Evolutionary conservation across 495 filamentous ascomycete genomes (phyloP), one percentile per base, ranked within the genome.

Genomic region (Tuber magnatum): DNA sequence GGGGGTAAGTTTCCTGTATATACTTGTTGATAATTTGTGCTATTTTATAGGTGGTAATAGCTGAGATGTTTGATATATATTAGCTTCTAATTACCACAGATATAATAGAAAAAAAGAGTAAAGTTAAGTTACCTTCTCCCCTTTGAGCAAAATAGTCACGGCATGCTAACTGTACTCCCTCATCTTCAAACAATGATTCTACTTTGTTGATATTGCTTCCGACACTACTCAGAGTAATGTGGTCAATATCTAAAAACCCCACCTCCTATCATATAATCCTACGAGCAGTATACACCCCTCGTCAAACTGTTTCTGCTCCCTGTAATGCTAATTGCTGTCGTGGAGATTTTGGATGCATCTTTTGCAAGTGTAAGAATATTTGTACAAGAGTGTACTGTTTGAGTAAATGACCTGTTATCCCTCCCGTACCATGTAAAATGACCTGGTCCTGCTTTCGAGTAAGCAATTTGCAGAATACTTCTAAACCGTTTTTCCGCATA

Each of bases 131-230:
- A n/a, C n/a, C 46, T n/a, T 51, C 68, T 1, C 68, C n/a, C 0
- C n/a, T n/a, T 42, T 7, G 18, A 20, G 68, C 6, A 1, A 74
- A 4, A 74, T 74, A 74, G 14, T 71, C 38, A 3, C 35, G n/a
- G 3, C 70, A 61, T 2, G 28, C 61, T 41, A 74, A n/a, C 38
- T 32, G 14, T 16, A 74, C 65, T 70, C 65, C 56, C 71, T 74
- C 65, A 74, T 74, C 73, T 41, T 70, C 35, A 32, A 43, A 10
- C 22, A 42, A 39, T 0, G 40, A 71, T 22, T 70, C 39, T 6
- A 32, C 12, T 28, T 70, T 74, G 39, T 51, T 51, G 0, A 0
- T 8, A 51, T 51, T 24, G 5, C 46, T 51, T n/a, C 22, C 22
- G 0, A 51, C 46, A 22, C n/a, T n/a, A 51, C 46, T 51, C 12